Evolutionary conservation across 2,329 filamentous ascomycete genomes (phyloP).

Genomic region (Raffaelea ambrosiae): DNA sequence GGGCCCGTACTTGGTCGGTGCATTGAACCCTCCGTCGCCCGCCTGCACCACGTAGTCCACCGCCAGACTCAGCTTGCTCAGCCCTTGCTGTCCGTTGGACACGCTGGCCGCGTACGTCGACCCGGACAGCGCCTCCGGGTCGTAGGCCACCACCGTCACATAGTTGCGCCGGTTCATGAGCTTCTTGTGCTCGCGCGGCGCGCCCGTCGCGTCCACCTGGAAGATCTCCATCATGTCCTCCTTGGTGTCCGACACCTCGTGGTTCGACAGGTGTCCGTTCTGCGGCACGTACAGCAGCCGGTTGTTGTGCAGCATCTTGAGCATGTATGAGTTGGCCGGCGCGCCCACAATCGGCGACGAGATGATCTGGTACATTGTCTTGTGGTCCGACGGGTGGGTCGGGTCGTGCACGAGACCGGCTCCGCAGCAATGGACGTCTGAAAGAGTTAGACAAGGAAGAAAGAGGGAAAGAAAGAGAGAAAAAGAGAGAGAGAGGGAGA

Average conservation of each 20-base stretch:
- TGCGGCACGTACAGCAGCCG: slow-evolving; percentile 83
- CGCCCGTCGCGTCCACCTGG: slow-evolving; percentile 84
- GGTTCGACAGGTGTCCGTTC: slow-evolving; percentile 71
- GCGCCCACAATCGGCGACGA: slow-evolving; percentile 86
- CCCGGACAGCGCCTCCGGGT: slow-evolving; percentile 62
- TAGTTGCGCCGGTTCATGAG: slow-evolving; percentile 94
- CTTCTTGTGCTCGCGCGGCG: slow-evolving; percentile 73
- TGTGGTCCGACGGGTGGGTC: slow-evolving; percentile 82
- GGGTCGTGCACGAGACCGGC: slow-evolving; percentile 94
- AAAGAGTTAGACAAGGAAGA: not conserved
- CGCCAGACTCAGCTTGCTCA: slow-evolving; percentile 71
- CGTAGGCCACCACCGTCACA: slow-evolving; percentile 85
- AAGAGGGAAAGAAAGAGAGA: not conserved
- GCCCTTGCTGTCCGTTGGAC: slow-evolving; percentile 25
- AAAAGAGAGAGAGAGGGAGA: not conserved
- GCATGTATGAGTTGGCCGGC: slow-evolving; percentile 73
- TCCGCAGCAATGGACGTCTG: slow-evolving; percentile 80
- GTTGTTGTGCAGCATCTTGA: slow-evolving; percentile 93
- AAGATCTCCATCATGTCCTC: slow-evolving; percentile 99
- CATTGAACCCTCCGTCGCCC: slow-evolving; percentile 65
- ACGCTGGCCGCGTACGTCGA: slow-evolving; percentile 22
- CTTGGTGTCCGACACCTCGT: slow-evolving; percentile 81
- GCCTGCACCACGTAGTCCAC: slow-evolving; percentile 91
- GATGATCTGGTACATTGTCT: slow-evolving; percentile 97
- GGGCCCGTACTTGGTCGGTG: slow-evolving; percentile 90